phyloP scores from a whole-genome alignment of 2,329 filamentous ascomycete genomes.

The Waltergamsia citrina region DNA sequence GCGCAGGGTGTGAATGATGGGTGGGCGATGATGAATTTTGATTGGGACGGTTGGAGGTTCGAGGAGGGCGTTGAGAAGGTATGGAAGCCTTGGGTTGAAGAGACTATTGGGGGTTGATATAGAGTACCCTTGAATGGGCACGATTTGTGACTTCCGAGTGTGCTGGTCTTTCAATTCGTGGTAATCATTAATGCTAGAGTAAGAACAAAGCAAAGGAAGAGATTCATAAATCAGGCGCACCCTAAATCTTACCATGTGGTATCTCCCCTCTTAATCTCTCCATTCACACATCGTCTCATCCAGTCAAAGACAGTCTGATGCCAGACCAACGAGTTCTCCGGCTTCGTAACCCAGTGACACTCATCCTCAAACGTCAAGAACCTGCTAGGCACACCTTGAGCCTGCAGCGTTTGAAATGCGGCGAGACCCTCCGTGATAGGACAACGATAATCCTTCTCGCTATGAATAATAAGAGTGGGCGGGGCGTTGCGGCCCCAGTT shows the following conservation, averaged over 20 bases:
- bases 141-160: too few relatives aligned
- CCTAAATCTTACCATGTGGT: slow-evolving; percentile 8
- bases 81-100: slow-evolving; percentile 40
- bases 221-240: too few relatives aligned
- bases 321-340: slow-evolving; percentile 62
- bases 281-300: slow-evolving; percentile 43
- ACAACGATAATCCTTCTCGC: slow-evolving; percentile 55
- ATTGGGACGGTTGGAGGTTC: slow-evolving; percentile 37
- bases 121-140: too few relatives aligned
- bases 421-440: slow-evolving; percentile 45
- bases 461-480: slow-evolving; percentile 66
- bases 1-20: slow-evolving; percentile 34
- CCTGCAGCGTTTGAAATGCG: slow-evolving; percentile 64
- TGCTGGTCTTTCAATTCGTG: too few relatives aligned
- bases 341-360: slow-evolving; percentile 60
- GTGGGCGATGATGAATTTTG: slow-evolving; percentile 35
- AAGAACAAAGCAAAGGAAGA: too few relatives aligned
- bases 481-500: slow-evolving; percentile 49
- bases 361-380: slow-evolving; percentile 68
- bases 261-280: slow-evolving; percentile 11
- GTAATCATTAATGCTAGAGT: too few relatives aligned
- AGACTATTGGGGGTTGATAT: too few relatives aligned
- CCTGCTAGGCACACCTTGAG: slow-evolving; percentile 55
- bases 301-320: slow-evolving; percentile 58
- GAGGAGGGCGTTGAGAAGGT: slow-evolving; percentile 32